Conservation (phyloP, 345 rosid species). For the Pseudoturritis turrita region DNA sequence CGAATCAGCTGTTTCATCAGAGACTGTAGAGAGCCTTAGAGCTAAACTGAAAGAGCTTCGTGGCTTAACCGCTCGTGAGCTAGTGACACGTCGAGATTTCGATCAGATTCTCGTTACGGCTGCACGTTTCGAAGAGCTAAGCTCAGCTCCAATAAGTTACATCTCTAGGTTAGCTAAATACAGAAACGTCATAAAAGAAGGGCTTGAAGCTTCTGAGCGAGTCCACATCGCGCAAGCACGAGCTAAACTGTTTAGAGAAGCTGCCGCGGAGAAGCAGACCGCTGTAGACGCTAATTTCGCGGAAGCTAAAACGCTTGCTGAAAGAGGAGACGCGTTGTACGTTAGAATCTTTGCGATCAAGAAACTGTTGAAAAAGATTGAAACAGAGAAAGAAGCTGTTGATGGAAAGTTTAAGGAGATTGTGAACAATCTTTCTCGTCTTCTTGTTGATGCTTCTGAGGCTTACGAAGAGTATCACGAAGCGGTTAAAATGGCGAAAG, state of each 20-base stretch:
- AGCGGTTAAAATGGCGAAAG: conserved; percentile 20
- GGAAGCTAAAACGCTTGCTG: conserved; percentile 18
- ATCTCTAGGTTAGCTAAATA: conserved; percentile 27
- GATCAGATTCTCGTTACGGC: conserved; percentile 9
- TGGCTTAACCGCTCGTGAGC: conserved; percentile 17
- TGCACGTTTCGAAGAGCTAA: conserved; percentile 25
- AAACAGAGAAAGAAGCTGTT: conserved; percentile 11
- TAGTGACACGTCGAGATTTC: conserved; percentile 19
- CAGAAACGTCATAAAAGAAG: conserved; percentile 24
- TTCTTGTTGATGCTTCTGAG: conserved; percentile 24
- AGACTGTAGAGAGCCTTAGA: conserved; percentile 27
- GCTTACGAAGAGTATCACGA: conserved; percentile 29
- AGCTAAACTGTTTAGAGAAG: conserved; percentile 16
- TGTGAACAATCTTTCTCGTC: conserved; percentile 7
- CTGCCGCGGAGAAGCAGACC: conserved; percentile 19
- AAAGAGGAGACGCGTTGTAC: conserved; percentile 20
- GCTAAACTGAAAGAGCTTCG: conserved; percentile 26
- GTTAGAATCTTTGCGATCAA: conserved; percentile 28
- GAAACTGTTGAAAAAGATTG: conserved; percentile 22
- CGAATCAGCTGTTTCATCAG: conserved; percentile 24
- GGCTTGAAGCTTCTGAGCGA: conserved; percentile 29
- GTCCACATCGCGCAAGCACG: conserved; percentile 12
- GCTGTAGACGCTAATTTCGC: conserved; percentile 12
- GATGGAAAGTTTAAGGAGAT: conserved; percentile 12
- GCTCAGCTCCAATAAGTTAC: conserved; percentile 28